Evolutionary conservation across 2,329 filamentous ascomycete genomes (phyloP), one percentile per base, ranked within the genome.

Genomic region (Elsinoe fawcettii): DNA sequence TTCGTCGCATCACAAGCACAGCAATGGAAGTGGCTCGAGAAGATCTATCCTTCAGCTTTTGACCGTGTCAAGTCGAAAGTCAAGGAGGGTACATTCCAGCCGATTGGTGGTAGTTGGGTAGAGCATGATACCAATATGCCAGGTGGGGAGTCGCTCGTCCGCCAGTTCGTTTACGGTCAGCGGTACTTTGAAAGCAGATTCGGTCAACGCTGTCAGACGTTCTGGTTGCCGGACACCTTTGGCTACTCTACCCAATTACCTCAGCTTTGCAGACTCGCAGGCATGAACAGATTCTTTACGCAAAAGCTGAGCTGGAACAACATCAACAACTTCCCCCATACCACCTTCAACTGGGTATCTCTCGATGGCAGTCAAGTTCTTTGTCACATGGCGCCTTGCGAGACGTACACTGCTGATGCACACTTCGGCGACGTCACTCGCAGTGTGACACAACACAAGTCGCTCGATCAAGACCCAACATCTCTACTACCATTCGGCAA

Each of bases 241-340:
- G 93, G 93, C 12, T 99, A 99, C 74, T 96, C 91, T 0, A 87
- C 87, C 51, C 93, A 99, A 72, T 80, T 99, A 41, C 93, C 93
- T 11, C 93, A 99, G 68, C 77, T 99, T 41, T 97, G 90, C 69
- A 87, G 92, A 2, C 77, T 96, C 25, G 88, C 93, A n/a, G 92
- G 90, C 18, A 97, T 99, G 93, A 88, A 83, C 58, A 84, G 92
- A 32, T 99, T 99, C 77, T 87, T 99, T 67, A 99, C 93, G 0
- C 93, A 99, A 72, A 99, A 99, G 75, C 78, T 99, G 59, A 97
- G 92, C 77, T 99, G 93, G 93, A 97, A 97, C 77, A 97, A 97
- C 70, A 97, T 97, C 80, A 97, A 97, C 75, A 95, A 88, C 68
- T 99, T 97, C 74, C 93, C 93, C 0, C 93, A 97, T 69, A 97